Evolutionary conservation across 176 grass and related monocot genomes (phyloP).

Genomic region (Phragmites australis): DNA sequence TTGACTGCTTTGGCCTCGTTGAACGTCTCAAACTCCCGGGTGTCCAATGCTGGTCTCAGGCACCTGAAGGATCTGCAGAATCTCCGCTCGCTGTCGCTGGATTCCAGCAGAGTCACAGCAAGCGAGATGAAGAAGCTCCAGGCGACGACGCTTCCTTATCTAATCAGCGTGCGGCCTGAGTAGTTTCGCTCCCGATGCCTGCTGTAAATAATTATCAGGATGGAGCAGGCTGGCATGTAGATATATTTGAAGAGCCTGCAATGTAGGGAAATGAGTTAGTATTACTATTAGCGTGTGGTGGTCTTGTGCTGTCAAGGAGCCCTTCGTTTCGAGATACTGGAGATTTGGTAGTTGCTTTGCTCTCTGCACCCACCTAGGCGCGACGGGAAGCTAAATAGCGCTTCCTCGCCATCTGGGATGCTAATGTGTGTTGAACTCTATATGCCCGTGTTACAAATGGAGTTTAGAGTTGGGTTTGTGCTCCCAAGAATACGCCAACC

Average conservation of each 20-base stretch:
- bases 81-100: constrained; percentile 68
- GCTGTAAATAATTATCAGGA: constrained; percentile 35
- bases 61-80: constrained; percentile 78
- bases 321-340: neutral
- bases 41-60: constrained; percentile 79
- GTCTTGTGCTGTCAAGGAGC: neutral
- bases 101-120: constrained; percentile 83
- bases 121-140: constrained; percentile 81
- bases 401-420: constrained; percentile 42
- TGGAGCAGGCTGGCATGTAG: neutral
- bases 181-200: constrained; percentile 27
- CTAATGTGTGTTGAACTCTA: neutral
- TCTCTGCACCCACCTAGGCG: constrained; percentile 1
- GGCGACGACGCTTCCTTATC: constrained; percentile 66
- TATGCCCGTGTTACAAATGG: neutral
- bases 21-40: constrained; percentile 77
- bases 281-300: neutral
- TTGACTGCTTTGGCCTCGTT: constrained; percentile 72
- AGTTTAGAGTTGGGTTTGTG: no score
- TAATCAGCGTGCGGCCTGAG: constrained; percentile 72
- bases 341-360: constrained; percentile 5
- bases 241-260: constrained; percentile 18
- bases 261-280: neutral
- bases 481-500: no score
- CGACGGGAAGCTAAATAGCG: constrained; percentile 41